A percentile compares a stretch with the other conserved stretches of the same genome.
Evolutionary conservation across 495 filamentous ascomycete genomes (phyloP).

Genomic region (Neurospora tetraspora): DNA sequence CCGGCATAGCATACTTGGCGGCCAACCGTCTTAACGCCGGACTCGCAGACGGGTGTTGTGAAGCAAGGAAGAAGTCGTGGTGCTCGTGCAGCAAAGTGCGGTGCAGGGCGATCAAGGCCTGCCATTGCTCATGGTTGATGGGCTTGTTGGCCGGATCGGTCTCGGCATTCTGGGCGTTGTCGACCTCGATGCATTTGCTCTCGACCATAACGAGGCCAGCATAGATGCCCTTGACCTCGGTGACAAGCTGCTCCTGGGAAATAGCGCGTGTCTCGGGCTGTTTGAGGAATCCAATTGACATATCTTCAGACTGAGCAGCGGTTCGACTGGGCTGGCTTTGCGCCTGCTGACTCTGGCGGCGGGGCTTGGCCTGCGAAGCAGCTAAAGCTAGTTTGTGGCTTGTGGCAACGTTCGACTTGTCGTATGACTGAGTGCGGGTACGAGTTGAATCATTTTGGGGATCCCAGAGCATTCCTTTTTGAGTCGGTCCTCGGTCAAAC

Average conservation of each 20-base stretch:
- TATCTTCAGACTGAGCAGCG: slow-evolving; percentile 3
- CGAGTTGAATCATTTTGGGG: slow-evolving; percentile 17
- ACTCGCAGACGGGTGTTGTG: slow-evolving; percentile 62
- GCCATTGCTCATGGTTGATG: slow-evolving; percentile 58
- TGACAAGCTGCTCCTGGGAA: slow-evolving; percentile 62
- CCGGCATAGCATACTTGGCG: slow-evolving; percentile 68
- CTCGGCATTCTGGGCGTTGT: slow-evolving; percentile 46
- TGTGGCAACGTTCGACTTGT: slow-evolving; percentile 18
- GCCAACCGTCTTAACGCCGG: slow-evolving; percentile 48
- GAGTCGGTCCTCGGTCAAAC: slow-evolving; percentile 19
- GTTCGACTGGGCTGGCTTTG: background rate
- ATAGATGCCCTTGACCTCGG: slow-evolving; percentile 68
- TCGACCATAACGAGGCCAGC: slow-evolving; percentile 70
- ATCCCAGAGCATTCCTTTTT: slow-evolving; percentile 26
- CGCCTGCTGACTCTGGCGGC: slow-evolving; percentile 2
- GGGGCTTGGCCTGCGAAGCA: slow-evolving; percentile 4
- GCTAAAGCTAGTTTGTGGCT: slow-evolving; percentile 8
- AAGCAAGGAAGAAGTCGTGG: slow-evolving; percentile 69
- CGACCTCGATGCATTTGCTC: slow-evolving; percentile 64
- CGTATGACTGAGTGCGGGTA: slow-evolving; percentile 12
- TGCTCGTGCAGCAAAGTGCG: slow-evolving; percentile 62
- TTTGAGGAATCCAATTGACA: slow-evolving; percentile 23
- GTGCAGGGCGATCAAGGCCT: slow-evolving; percentile 61
- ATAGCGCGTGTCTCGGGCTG: slow-evolving; percentile 60
- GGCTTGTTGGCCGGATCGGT: slow-evolving; percentile 22